A percentile compares a stretch with the other conserved stretches of the same genome.
Conservation (phyloP, 306 rosid species). For the Vachellia pachyceras region DNA sequence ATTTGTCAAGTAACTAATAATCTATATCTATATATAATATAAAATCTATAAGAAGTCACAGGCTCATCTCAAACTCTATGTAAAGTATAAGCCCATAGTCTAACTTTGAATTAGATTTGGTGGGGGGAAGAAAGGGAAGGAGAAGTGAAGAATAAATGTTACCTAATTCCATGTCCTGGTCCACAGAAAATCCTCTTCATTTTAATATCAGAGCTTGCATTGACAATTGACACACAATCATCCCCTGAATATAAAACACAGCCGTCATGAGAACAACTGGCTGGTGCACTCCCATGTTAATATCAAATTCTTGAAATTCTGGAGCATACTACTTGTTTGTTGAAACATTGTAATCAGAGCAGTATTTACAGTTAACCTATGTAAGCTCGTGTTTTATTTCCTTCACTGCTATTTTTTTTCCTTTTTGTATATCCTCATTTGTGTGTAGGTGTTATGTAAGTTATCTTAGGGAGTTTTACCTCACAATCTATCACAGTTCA, state of each 20-base stretch:
- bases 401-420: neutral
- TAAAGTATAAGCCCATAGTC: neutral
- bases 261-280: conserved; percentile 25
- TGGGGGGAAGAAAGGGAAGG: neutral
- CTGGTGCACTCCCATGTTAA: neutral
- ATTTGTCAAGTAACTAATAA: conserved; percentile 6
- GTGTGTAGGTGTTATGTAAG: neutral
- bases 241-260: conserved; percentile 67
- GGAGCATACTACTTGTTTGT: neutral
- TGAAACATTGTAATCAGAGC: neutral
- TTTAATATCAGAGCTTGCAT: conserved; percentile 88
- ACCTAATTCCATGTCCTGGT: conserved; percentile 99
- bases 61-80: neutral
- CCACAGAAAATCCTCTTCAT: conserved; percentile 92
- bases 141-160: conserved; percentile 32
- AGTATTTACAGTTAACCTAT: neutral
- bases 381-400: neutral
- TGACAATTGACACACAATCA: conserved; percentile 96
- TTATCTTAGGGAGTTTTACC: conserved; percentile 8
- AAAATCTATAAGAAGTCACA: neutral
- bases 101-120: conserved; percentile 16
- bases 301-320: conserved; percentile 7
- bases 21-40: neutral
- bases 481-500: neutral
- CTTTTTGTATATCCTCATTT: neutral